A percentile compares a stretch with the other conserved stretches of the same genome.
Conservation (phyloP, 2,329 filamentous ascomycete species). For the Penicillium concentricum region DNA sequence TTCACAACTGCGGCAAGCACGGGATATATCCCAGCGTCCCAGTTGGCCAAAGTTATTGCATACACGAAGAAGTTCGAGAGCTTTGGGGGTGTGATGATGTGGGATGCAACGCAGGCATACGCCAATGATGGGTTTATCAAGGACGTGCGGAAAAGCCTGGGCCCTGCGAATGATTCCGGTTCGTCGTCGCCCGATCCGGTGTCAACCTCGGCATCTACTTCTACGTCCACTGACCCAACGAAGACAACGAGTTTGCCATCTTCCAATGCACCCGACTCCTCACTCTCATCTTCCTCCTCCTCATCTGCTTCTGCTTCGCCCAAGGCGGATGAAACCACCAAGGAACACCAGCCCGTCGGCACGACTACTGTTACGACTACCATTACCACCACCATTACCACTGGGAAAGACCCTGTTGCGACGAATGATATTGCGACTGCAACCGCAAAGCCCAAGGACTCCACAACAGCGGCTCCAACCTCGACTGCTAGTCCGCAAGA, state of each 20-base stretch:
- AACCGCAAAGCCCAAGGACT: not conserved
- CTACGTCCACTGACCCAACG: slow-evolving; percentile 28
- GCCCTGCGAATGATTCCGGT: slow-evolving; percentile 47
- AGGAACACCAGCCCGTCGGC: not conserved
- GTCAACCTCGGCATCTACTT: slow-evolving; percentile 25
- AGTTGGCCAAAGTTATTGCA: slow-evolving; percentile 52
- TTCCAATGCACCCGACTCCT: slow-evolving; percentile 26
- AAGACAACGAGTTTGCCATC: slow-evolving; percentile 21
- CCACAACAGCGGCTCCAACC: not conserved
- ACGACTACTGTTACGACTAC: not conserved
- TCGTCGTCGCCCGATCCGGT: slow-evolving; percentile 31
- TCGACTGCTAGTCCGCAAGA: not conserved
- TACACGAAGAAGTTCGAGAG: slow-evolving; percentile 57
- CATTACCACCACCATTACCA: too few relatives aligned
- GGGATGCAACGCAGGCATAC: slow-evolving; percentile 64
- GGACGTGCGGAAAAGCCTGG: slow-evolving; percentile 42
- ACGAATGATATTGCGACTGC: slow-evolving; percentile 33
- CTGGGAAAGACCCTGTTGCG: slow-evolving; percentile 29
- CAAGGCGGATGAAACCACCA: slow-evolving; percentile 3
- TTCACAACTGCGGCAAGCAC: slow-evolving; percentile 52
- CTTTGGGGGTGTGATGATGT: slow-evolving; percentile 69
- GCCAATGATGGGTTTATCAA: slow-evolving; percentile 58
- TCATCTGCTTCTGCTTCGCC: slow-evolving; percentile 9
- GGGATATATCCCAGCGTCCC: slow-evolving; percentile 54
- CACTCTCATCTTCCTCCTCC: slow-evolving; percentile 29